Percentiles rank a stretch among this genome's conserved stretches.
Conservation (phyloP, 495 filamentous ascomycete genomes). For the Parathielavia hyrcaniae region DNA sequence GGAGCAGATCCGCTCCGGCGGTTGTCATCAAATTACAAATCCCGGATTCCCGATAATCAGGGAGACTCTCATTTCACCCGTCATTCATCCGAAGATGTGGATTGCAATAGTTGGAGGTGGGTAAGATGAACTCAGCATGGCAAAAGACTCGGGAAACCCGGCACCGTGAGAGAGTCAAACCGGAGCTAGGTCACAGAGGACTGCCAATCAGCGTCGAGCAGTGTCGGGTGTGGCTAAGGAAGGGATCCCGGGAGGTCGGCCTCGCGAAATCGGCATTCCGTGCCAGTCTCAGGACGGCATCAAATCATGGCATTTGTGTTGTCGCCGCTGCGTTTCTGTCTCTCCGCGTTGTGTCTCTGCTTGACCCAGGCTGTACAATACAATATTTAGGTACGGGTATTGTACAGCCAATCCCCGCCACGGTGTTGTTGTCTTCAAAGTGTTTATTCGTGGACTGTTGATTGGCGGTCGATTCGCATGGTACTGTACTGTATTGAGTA, state of each 20-base stretch:
- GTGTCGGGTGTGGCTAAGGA: background rate
- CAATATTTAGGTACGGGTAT: too few relatives aligned
- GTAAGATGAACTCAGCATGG: too few relatives aligned
- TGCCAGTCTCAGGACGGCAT: background rate
- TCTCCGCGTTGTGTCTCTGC: too few relatives aligned
- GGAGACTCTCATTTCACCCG: background rate
- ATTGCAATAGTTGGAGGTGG: too few relatives aligned
- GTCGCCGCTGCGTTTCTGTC: background rate
- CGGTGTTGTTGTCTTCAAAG: too few relatives aligned
- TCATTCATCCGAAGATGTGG: background rate
- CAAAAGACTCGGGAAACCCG: background rate
- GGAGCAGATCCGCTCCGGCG: background rate
- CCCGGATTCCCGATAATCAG: too few relatives aligned
- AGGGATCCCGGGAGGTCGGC: background rate
- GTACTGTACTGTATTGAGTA: too few relatives aligned
- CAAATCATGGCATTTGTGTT: background rate
- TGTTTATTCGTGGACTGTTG: too few relatives aligned
- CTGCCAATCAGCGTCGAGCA: conserved; percentile 1
- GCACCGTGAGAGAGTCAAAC: background rate
- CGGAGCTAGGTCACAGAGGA: background rate
- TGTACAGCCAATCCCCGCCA: too few relatives aligned
- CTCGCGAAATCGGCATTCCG: conserved; percentile 1
- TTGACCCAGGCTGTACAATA: too few relatives aligned
- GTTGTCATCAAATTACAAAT: background rate
- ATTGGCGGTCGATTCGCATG: too few relatives aligned